phyloP scores from a whole-genome alignment of 2,329 filamentous ascomycete genomes.

The Aspergillus amoenus region DNA sequence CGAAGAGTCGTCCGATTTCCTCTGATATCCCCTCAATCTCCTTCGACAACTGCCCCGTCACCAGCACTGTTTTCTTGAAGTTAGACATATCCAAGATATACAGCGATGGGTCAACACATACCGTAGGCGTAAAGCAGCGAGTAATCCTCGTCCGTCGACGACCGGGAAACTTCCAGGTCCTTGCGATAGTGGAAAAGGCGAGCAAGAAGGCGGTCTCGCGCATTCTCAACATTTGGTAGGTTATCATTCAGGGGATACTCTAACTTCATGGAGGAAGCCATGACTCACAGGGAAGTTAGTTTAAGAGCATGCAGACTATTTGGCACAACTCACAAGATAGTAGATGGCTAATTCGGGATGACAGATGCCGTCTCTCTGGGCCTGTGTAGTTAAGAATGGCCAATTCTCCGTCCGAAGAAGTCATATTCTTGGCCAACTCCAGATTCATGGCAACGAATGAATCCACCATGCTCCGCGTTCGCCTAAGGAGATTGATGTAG shows the following conservation, averaged over 20 bases:
- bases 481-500: slow-evolving; percentile 72
- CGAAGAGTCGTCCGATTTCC: slow-evolving; percentile 61
- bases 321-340: slow-evolving; percentile 51
- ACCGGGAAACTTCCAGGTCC: slow-evolving; percentile 54
- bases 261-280: slow-evolving; percentile 89
- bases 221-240: slow-evolving; percentile 76
- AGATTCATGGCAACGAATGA: slow-evolving; percentile 96
- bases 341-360: slow-evolving; percentile 86
- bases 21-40: slow-evolving; percentile 55
- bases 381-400: slow-evolving; percentile 77
- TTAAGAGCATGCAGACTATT: background rate
- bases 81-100: background rate
- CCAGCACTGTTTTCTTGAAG: slow-evolving; percentile 49
- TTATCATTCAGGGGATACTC: slow-evolving; percentile 91
- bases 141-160: slow-evolving; percentile 65
- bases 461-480: slow-evolving; percentile 82
- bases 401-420: slow-evolving; percentile 75
- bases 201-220: slow-evolving; percentile 77
- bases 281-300: slow-evolving; percentile 59
- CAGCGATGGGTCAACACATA: slow-evolving; percentile 34
- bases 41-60: slow-evolving; percentile 59
- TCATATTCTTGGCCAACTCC: slow-evolving; percentile 76
- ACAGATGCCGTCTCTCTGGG: slow-evolving; percentile 75
- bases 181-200: slow-evolving; percentile 86
- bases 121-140: slow-evolving; percentile 90